A percentile compares a stretch with the other conserved stretches of the same genome.
phyloP scores from a whole-genome alignment of 305 asterid species.

The Rubia peregrina region DNA sequence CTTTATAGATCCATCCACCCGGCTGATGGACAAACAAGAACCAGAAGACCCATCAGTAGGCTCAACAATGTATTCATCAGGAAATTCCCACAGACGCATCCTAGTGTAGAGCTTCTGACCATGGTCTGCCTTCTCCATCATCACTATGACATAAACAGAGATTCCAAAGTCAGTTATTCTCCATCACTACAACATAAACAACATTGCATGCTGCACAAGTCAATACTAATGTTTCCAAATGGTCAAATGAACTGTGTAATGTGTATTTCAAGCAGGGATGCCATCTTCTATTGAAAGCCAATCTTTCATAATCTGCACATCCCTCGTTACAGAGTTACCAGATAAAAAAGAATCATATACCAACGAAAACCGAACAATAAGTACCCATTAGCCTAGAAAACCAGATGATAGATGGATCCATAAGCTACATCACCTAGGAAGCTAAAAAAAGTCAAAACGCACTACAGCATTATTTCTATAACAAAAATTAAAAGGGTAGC shows the following conservation, averaged over 20 bases:
- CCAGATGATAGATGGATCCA: not conserved
- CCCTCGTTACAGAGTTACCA: not conserved
- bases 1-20: conserved; percentile 58
- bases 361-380: not conserved
- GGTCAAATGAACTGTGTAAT: not conserved
- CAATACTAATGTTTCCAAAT: not conserved
- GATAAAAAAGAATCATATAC: not conserved
- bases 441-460: not conserved
- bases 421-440: not conserved
- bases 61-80: conserved; percentile 72
- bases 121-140: conserved; percentile 78
- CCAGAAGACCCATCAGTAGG: conserved; percentile 81
- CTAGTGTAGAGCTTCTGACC: conserved; percentile 59
- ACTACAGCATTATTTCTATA: not conserved
- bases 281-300: not conserved
- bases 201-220: not conserved
- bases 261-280: not conserved
- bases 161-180: conserved; percentile 8
- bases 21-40: conserved; percentile 56
- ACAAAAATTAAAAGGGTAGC: not conserved
- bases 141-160: conserved; percentile 21
- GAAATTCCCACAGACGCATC: conserved; percentile 91
- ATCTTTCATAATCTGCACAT: not conserved
- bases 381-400: not conserved
- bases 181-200: not conserved